phyloP scores from a whole-genome alignment of 2,329 filamentous ascomycete species.

The Berkeleyomyces basicola region DNA sequence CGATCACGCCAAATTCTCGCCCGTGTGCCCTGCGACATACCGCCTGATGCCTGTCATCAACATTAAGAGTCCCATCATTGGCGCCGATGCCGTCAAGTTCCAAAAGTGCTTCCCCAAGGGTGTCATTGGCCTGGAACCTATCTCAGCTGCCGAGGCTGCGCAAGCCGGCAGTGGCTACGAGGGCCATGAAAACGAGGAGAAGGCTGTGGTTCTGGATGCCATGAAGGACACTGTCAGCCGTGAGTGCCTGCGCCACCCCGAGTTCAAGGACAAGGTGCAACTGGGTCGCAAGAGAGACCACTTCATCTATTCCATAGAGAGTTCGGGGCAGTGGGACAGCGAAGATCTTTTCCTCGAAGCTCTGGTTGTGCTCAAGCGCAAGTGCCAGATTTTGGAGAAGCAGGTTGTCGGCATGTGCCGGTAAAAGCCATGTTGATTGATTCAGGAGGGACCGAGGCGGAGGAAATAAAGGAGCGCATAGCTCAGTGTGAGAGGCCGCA shows the following conservation, averaged over 20 bases:
- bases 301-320: constrained; percentile 94
- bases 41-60: constrained; percentile 75
- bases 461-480: neutral
- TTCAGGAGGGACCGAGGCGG: constrained; percentile 1
- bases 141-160: constrained; percentile 50
- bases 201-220: constrained; percentile 72
- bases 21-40: constrained; percentile 88
- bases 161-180: constrained; percentile 47
- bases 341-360: constrained; percentile 87
- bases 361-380: constrained; percentile 68
- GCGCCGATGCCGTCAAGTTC: constrained; percentile 77
- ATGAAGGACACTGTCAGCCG: constrained; percentile 93
- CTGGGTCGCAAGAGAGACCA: constrained; percentile 81
- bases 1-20: constrained; percentile 94
- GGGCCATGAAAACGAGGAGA: constrained; percentile 60
- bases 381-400: constrained; percentile 58
- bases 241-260: constrained; percentile 77
- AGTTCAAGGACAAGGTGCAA: constrained; percentile 92
- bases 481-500: neutral
- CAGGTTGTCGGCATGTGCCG: constrained; percentile 50
- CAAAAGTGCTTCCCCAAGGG: constrained; percentile 74
- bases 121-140: constrained; percentile 64
- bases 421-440: constrained; percentile 18
- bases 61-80: constrained; percentile 70
- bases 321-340: constrained; percentile 85